Evolutionary conservation across 139 green algal species (phyloP).

Genomic region (Picochlorum sp.): DNA sequence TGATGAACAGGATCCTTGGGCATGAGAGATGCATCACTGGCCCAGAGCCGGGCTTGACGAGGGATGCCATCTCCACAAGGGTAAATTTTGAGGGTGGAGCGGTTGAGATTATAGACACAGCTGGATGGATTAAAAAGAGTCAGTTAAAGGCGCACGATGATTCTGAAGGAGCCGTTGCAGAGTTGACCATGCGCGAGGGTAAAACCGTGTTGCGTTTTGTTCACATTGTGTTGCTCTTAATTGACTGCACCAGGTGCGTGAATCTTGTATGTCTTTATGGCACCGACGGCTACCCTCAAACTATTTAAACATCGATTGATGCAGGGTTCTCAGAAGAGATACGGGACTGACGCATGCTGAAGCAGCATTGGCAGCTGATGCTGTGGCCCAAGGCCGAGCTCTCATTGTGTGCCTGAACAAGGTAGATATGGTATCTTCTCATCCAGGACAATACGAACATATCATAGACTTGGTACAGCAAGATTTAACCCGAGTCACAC

Average conservation of each 20-base stretch:
- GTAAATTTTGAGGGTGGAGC: constrained; percentile 22
- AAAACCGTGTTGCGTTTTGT: constrained; percentile 42
- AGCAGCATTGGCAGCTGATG: constrained; percentile 42
- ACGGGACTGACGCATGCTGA: constrained; percentile 50
- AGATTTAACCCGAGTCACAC: constrained; percentile 14
- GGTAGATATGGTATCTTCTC: constrained; percentile 43
- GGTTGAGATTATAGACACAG: constrained; percentile 83
- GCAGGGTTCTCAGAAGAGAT: constrained; percentile 8
- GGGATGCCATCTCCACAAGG: constrained; percentile 57
- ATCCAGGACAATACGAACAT: constrained; percentile 1
- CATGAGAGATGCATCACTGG: constrained; percentile 76
- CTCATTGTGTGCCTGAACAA: constrained; percentile 76
- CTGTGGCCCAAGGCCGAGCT: constrained; percentile 52
- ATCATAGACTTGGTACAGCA: constrained; percentile 20
- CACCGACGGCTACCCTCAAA: constrained; percentile 11
- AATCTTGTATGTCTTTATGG: neutral
- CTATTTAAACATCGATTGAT: neutral
- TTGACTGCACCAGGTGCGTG: constrained; percentile 47
- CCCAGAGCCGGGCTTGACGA: constrained; percentile 83
- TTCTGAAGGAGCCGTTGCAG: constrained; percentile 37
- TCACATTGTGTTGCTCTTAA: constrained; percentile 77
- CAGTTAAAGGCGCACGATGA: constrained; percentile 39
- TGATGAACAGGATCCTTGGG: constrained; percentile 73
- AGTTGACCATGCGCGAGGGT: constrained; percentile 24
- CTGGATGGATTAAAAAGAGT: constrained; percentile 69